phyloP scores from a whole-genome alignment of 192 early-diverging fungal species.

The Coemansia sp. region DNA sequence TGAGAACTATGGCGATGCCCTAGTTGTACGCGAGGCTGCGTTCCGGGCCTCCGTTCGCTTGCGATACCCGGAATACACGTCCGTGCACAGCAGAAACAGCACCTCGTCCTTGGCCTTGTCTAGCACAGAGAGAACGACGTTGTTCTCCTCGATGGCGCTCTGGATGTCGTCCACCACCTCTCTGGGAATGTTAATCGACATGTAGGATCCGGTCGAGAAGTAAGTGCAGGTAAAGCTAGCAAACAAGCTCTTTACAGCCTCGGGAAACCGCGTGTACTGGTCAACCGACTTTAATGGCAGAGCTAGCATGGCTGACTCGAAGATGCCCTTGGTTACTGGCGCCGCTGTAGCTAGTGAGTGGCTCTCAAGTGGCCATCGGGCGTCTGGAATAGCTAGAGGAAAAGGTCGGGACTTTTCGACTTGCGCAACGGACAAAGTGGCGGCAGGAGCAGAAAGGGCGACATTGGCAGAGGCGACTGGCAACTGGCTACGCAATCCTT shows the following conservation, averaged over 20 bases:
- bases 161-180: conserved; percentile 25
- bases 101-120: conserved; percentile 52
- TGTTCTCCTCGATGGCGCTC: conserved; percentile 22
- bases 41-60: conserved; percentile 16
- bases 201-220: conserved; percentile 25
- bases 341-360: conserved; percentile 14
- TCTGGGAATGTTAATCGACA: conserved; percentile 37
- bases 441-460: background rate
- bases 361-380: conserved; percentile 10
- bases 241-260: conserved; percentile 30
- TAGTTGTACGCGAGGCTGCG: background rate
- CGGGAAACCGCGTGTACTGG: conserved; percentile 31
- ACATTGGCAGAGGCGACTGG: background rate
- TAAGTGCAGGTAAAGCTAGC: conserved; percentile 29
- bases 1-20: background rate
- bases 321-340: conserved; percentile 44
- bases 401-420: background rate
- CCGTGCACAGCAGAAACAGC: conserved; percentile 46
- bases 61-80: conserved; percentile 36
- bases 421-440: background rate
- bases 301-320: conserved; percentile 38
- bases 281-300: conserved; percentile 24
- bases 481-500: background rate
- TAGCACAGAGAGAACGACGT: conserved; percentile 32
- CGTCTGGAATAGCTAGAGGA: conserved; percentile 5